Percentiles rank a stretch among this genome's conserved stretches.
phyloP scores from a whole-genome alignment of 495 filamentous ascomycete species.

The Trichoderma parareesei region DNA sequence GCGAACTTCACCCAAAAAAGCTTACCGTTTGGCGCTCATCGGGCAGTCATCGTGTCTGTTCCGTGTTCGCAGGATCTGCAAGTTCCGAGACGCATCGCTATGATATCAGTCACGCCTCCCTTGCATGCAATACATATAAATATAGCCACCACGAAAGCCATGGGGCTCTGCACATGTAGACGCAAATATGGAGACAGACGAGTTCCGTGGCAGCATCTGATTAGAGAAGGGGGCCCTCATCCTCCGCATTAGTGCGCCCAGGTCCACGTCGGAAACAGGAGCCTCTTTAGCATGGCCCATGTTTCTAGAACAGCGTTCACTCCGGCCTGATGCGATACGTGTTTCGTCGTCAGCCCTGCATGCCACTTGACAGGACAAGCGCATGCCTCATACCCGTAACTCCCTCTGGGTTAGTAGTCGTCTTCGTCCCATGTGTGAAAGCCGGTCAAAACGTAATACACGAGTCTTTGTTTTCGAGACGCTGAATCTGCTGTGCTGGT shows the following conservation, averaged over 20 bases:
- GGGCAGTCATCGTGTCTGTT: neutral
- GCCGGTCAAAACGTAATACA: neutral
- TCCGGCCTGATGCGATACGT: neutral
- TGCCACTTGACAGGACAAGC: neutral
- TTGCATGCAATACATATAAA: neutral
- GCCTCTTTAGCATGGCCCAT: neutral
- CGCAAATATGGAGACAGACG: neutral
- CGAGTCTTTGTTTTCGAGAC: neutral
- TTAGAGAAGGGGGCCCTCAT: neutral
- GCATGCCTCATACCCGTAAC: neutral
- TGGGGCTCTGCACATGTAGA: neutral
- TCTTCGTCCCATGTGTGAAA: neutral
- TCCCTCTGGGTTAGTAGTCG: neutral
- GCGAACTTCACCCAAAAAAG: neutral
- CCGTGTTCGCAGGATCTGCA: neutral
- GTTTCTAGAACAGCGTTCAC: slow-evolving; percentile 8
- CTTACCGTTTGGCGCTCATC: neutral
- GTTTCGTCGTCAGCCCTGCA: neutral
- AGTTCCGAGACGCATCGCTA: neutral
- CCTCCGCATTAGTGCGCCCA: slow-evolving; percentile 1
- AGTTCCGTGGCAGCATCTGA: slow-evolving; percentile 6
- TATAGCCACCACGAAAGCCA: neutral
- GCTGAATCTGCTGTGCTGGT: neutral
- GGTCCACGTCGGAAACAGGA: neutral
- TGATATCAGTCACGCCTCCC: neutral